A percentile compares a stretch with the other conserved stretches of the same genome.
Evolutionary conservation across 2,329 filamentous ascomycete species (phyloP).

Genomic region (Knufia fluminis): DNA sequence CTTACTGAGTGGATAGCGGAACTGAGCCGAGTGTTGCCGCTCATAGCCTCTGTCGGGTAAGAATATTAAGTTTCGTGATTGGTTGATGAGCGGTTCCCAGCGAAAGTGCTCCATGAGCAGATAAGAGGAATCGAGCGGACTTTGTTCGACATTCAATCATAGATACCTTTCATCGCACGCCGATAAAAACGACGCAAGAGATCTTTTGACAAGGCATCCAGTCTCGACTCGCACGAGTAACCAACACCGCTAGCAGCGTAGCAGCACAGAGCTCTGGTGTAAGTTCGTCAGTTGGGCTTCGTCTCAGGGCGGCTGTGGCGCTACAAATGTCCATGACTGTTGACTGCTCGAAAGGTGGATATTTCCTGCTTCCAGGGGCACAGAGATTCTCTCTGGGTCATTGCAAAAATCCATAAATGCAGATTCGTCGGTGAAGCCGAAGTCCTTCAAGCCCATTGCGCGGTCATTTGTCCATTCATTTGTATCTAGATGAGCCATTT

Average conservation of each 20-base stretch:
- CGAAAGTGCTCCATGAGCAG: too few species aligned
- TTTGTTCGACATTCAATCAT: too few species aligned
- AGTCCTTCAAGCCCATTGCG: slow-evolving; percentile 34
- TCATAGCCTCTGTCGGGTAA: neutral
- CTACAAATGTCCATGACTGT: slow-evolving; percentile 7
- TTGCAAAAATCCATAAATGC: slow-evolving; percentile 39
- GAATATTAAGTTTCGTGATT: neutral
- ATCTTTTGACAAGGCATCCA: too few species aligned
- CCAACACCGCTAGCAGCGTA: too few species aligned
- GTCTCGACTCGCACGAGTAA: too few species aligned
- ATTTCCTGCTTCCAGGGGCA: slow-evolving; percentile 4
- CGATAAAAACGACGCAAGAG: too few species aligned
- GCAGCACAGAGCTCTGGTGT: too few species aligned
- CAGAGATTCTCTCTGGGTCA: slow-evolving; percentile 34
- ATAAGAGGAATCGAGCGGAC: too few species aligned
- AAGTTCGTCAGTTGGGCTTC: too few species aligned
- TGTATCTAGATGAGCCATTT: slow-evolving; percentile 37
- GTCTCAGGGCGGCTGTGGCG: slow-evolving; percentile 3
- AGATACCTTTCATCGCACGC: too few species aligned
- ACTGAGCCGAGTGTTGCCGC: neutral
- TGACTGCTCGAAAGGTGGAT: slow-evolving; percentile 8
- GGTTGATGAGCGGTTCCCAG: too few species aligned
- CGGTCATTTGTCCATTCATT: slow-evolving; percentile 36
- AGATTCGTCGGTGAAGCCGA: slow-evolving; percentile 36
- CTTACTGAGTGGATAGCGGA: neutral